These are phyloP conservation scores for Neoboletus magnificus DNA, from an alignment of 768 basidiomycete genomes.

Conservation along the genomic window DNA sequence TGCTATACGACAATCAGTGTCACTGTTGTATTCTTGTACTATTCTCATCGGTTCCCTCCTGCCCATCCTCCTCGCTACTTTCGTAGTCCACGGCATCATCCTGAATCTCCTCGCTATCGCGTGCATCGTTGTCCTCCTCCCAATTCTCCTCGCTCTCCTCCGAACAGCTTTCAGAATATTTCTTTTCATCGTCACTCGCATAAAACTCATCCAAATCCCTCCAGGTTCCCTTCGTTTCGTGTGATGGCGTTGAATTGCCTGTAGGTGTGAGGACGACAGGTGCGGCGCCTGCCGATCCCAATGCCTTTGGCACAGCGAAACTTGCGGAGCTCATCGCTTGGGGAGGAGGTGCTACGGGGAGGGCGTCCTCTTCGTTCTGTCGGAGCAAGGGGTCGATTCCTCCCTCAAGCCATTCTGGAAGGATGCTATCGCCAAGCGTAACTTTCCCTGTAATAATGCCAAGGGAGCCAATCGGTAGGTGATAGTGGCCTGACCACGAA, in stretches of 20 bases:
- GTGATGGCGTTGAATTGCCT: constrained; percentile 43
- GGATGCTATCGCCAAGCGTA: constrained; percentile 37
- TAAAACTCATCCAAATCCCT: constrained; percentile 76
- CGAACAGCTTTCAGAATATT: constrained; percentile 30
- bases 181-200: constrained; percentile 39
- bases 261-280: constrained; percentile 61
- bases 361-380: constrained; percentile 57
- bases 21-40: constrained; percentile 10
- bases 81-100: constrained; percentile 25
- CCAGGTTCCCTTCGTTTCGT: constrained; percentile 45
- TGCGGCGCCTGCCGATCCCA: constrained; percentile 32
- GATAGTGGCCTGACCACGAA: constrained; percentile 33
- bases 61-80: constrained; percentile 17
- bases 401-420: constrained; percentile 87
- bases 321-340: constrained; percentile 42
- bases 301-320: constrained; percentile 23
- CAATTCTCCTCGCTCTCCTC: constrained; percentile 34
- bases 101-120: constrained; percentile 27
- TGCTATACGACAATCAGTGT: constrained; percentile 1
- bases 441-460: constrained; percentile 56
- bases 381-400: constrained; percentile 79
- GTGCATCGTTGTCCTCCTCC: constrained; percentile 26
- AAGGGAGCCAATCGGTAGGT: constrained; percentile 61
- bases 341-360: constrained; percentile 27
- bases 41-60: constrained; percentile 19